phyloP scores from a whole-genome alignment of 768 basidiomycete species.

The Leucocoprinus sp. region DNA sequence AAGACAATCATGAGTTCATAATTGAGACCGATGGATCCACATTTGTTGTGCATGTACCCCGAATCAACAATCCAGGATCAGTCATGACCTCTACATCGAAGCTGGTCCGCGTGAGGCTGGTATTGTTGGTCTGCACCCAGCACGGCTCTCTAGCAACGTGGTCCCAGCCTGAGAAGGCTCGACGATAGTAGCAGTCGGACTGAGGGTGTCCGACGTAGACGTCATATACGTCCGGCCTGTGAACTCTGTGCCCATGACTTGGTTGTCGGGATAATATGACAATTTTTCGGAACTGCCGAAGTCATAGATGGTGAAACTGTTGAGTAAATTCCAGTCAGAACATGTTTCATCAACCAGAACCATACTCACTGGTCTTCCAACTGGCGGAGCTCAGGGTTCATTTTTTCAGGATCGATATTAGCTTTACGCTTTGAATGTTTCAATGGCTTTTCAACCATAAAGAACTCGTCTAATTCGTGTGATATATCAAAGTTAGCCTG shows the following conservation, averaged over 20 bases:
- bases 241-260: conserved; percentile 36
- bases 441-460: conserved; percentile 97
- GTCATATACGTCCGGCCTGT: conserved; percentile 35
- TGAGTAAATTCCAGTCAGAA: conserved; percentile 1
- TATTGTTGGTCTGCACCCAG: conserved; percentile 20
- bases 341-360: not conserved
- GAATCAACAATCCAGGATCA: too few species aligned
- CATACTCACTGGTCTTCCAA: conserved; percentile 82
- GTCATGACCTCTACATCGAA: not conserved
- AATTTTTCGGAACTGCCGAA: conserved; percentile 62
- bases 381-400: conserved; percentile 86
- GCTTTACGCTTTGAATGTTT: conserved; percentile 90
- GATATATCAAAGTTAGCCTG: conserved; percentile 98
- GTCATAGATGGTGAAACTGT: conserved; percentile 86
- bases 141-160: conserved; percentile 27
- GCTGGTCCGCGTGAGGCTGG: conserved; percentile 9
- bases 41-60: too few species aligned
- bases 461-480: conserved; percentile 94
- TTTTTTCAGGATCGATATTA: conserved; percentile 74
- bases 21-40: too few species aligned
- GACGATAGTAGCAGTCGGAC: conserved; percentile 38
- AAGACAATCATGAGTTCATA: too few species aligned
- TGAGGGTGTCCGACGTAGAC: conserved; percentile 33
- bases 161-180: conserved; percentile 42
- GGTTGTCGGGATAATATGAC: conserved; percentile 86